Conservation (phyloP, 2,329 filamentous ascomycete species). For the Curvularia hawaiiensis region DNA sequence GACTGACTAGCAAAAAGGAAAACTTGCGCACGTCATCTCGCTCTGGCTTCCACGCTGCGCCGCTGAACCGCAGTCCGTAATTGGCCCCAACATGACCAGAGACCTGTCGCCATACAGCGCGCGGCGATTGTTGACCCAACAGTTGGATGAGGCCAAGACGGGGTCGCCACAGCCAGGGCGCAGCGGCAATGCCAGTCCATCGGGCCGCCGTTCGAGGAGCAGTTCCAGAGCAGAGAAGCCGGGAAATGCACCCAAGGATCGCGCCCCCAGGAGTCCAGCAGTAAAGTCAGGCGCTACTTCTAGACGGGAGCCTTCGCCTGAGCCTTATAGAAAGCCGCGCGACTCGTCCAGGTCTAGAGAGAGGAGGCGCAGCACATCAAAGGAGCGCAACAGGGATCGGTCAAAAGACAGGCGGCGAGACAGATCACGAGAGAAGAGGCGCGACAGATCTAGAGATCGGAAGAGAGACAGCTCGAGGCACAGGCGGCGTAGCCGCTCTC, state of each 20-base stretch:
- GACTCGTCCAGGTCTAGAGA: slow-evolving; percentile 24
- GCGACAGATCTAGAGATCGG: slow-evolving; percentile 25
- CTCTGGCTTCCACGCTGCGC: slow-evolving; percentile 11
- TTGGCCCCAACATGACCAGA: slow-evolving; percentile 27
- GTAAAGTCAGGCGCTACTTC: slow-evolving; percentile 16
- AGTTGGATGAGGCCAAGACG: slow-evolving; percentile 26
- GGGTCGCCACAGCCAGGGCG: slow-evolving; percentile 23
- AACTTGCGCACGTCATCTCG: slow-evolving; percentile 19
- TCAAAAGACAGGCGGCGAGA: slow-evolving; percentile 25
- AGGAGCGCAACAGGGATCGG: slow-evolving; percentile 16
- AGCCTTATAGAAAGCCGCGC: slow-evolving; percentile 36
- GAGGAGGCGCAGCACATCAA: slow-evolving; percentile 17
- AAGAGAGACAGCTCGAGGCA: slow-evolving; percentile 21
- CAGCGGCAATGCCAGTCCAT: slow-evolving; percentile 23
- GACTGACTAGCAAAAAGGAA: slow-evolving; percentile 4
- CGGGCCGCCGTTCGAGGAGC: slow-evolving; percentile 24
- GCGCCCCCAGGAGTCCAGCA: slow-evolving; percentile 20
- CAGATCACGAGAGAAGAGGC: slow-evolving; percentile 19
- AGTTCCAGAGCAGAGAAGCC: slow-evolving; percentile 18
- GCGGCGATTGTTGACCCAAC: slow-evolving; percentile 36
- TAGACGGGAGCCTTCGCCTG: slow-evolving; percentile 30
- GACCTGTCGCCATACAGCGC: slow-evolving; percentile 43
- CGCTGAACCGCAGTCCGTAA: slow-evolving; percentile 6
- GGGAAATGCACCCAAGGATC: slow-evolving; percentile 19
- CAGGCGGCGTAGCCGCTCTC: slow-evolving; percentile 26